Evolutionary conservation across 2,329 filamentous ascomycete species (phyloP).

Genomic region (Diaporthe citri): DNA sequence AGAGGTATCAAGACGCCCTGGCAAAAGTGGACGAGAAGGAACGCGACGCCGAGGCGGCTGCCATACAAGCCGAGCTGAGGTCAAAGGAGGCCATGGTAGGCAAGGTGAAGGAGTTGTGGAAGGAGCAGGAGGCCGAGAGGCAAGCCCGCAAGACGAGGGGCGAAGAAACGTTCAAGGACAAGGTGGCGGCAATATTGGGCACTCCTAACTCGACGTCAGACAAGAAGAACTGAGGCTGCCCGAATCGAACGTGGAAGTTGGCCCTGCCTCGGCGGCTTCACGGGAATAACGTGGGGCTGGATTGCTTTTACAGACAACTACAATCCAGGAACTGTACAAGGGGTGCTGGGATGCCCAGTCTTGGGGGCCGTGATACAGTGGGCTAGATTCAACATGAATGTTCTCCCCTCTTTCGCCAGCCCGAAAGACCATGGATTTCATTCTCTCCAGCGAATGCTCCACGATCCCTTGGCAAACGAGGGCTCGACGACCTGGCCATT

Average conservation of each 20-base stretch:
- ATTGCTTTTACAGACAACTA: neutral
- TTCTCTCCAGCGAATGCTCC: slow-evolving; percentile 69
- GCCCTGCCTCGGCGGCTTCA: neutral
- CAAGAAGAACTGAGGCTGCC: slow-evolving; percentile 30
- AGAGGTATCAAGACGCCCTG: slow-evolving; percentile 66
- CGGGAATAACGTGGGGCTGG: neutral
- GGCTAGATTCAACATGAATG: neutral
- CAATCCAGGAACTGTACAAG: neutral
- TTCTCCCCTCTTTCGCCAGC: neutral
- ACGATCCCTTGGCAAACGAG: slow-evolving; percentile 72
- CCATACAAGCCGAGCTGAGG: slow-evolving; percentile 72
- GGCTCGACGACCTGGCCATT: slow-evolving; percentile 69
- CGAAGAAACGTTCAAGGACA: slow-evolving; percentile 59
- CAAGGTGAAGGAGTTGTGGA: slow-evolving; percentile 66
- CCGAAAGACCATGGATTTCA: slow-evolving; percentile 29
- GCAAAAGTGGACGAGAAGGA: slow-evolving; percentile 70
- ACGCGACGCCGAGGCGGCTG: slow-evolving; percentile 72
- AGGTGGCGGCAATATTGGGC: slow-evolving; percentile 50
- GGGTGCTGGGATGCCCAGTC: too few relatives aligned
- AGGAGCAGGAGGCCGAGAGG: slow-evolving; percentile 67
- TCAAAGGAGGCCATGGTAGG: slow-evolving; percentile 71
- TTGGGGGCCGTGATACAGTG: neutral
- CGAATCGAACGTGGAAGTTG: neutral
- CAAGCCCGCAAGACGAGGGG: slow-evolving; percentile 69
- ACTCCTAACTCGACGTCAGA: slow-evolving; percentile 24